Percentiles rank a stretch among this genome's conserved stretches.
Evolutionary conservation across 768 basidiomycete genomes (phyloP).

Genomic region (Leucogyrophana mollusca): DNA sequence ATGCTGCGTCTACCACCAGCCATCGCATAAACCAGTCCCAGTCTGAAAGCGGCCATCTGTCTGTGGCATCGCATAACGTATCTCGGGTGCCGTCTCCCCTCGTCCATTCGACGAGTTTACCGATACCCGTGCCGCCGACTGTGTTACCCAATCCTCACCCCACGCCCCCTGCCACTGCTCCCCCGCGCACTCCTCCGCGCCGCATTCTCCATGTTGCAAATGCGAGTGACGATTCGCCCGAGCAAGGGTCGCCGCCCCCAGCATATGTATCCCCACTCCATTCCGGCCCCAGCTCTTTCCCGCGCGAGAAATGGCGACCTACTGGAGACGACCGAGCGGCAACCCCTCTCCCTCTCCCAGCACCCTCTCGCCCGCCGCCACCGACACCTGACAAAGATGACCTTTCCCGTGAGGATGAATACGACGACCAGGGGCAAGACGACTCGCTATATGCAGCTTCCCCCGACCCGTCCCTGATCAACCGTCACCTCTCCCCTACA

Average conservation of each 20-base stretch:
- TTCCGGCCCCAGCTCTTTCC: conserved; percentile 2
- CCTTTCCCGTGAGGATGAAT: too few relatives aligned
- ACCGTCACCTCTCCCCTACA: conserved; percentile 15
- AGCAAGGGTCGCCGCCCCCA: conserved; percentile 42
- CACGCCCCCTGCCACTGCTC: conserved; percentile 9
- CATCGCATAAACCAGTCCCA: conserved; percentile 17
- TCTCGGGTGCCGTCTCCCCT: conserved; percentile 21
- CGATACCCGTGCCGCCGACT: conserved; percentile 11
- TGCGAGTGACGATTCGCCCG: conserved; percentile 24
- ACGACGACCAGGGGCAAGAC: too few relatives aligned
- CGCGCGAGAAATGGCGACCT: conserved; percentile 19
- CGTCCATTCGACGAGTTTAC: conserved; percentile 19
- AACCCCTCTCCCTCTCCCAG: conserved; percentile 95
- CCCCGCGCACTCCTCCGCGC: conserved; percentile 35
- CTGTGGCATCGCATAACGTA: conserved; percentile 5
- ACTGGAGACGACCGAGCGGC: conserved; percentile 90
- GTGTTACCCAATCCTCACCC: conserved; percentile 1
- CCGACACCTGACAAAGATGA: too few relatives aligned
- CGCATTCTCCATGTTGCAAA: conserved; percentile 44
- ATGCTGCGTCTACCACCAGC: conserved; percentile 15
- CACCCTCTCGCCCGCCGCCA: too few relatives aligned
- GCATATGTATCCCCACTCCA: conserved; percentile 36
- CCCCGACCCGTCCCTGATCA: too few relatives aligned
- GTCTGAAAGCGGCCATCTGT: conserved; percentile 15
- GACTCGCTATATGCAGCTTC: too few relatives aligned